Conservation (phyloP, 2,329 filamentous ascomycete genomes). For the Xylariaceae sp. region DNA sequence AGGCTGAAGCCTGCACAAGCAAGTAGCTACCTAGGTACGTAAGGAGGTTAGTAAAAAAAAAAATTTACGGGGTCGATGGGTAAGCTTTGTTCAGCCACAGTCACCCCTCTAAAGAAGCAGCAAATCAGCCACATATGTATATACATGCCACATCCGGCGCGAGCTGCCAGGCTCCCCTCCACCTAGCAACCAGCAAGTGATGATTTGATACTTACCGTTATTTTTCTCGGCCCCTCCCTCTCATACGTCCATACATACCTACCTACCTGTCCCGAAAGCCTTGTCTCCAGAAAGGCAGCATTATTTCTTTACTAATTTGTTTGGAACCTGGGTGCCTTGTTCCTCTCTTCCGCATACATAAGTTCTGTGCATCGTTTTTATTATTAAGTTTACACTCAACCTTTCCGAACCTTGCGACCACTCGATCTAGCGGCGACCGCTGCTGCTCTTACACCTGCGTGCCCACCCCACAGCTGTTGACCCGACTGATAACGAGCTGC, state of each 20-base stretch:
- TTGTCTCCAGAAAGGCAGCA: too few relatives aligned
- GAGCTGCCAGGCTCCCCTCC: slow-evolving; percentile 9
- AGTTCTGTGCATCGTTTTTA: slow-evolving; percentile 4
- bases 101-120: neutral
- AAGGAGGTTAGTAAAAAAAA: neutral
- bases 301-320: neutral
- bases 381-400: neutral
- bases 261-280: too few relatives aligned
- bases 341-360: slow-evolving; percentile 6
- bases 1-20: slow-evolving; percentile 19
- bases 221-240: slow-evolving; percentile 34
- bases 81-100: neutral
- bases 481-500: slow-evolving; percentile 27
- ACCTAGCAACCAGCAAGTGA: slow-evolving; percentile 24
- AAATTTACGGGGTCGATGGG: neutral
- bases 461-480: slow-evolving; percentile 31
- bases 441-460: slow-evolving; percentile 28
- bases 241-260: slow-evolving; percentile 7
- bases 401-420: slow-evolving; percentile 11
- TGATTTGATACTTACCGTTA: slow-evolving; percentile 17
- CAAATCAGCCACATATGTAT: neutral
- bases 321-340: neutral
- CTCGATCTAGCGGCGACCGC: slow-evolving; percentile 23
- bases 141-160: neutral
- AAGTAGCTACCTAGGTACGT: neutral